Evolutionary conservation across 1,139 yeast genomes (phyloP).

Genomic region (Eremothecium cymbalariae): DNA sequence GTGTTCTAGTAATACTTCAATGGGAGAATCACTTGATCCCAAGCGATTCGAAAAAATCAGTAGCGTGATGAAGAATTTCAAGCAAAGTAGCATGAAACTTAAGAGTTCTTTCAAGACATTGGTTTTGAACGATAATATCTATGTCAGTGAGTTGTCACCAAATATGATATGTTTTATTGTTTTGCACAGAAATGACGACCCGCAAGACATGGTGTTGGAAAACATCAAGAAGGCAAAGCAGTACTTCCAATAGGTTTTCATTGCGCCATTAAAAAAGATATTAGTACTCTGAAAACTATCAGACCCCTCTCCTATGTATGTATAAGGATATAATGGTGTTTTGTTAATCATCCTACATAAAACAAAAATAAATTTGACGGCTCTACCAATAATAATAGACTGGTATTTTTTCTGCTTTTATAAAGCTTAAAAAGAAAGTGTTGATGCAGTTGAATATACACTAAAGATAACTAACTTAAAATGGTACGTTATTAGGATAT

Average conservation of each 20-base stretch:
- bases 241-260: slow-evolving; percentile 28
- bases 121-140: slow-evolving; percentile 60
- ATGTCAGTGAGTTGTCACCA: slow-evolving; percentile 38
- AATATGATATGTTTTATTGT: slow-evolving; percentile 38
- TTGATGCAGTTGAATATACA: not conserved
- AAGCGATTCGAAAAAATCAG: slow-evolving; percentile 91
- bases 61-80: slow-evolving; percentile 87
- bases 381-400: too few species aligned
- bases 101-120: slow-evolving; percentile 69
- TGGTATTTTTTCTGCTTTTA: not conserved
- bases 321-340: too few species aligned
- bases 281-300: not conserved
- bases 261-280: not conserved
- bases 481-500: not conserved
- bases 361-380: too few species aligned
- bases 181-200: slow-evolving; percentile 26
- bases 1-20: slow-evolving; percentile 52
- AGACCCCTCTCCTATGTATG: not conserved
- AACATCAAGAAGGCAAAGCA: slow-evolving; percentile 35
- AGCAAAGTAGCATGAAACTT: slow-evolving; percentile 83
- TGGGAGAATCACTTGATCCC: slow-evolving; percentile 47
- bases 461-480: too few species aligned
- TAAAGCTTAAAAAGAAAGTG: not conserved
- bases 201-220: slow-evolving; percentile 32
- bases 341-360: too few species aligned